These are phyloP conservation scores for Coriaria nepalensis DNA, from an alignment of 306 rosid genomes.

Conservation along the genomic window DNA sequence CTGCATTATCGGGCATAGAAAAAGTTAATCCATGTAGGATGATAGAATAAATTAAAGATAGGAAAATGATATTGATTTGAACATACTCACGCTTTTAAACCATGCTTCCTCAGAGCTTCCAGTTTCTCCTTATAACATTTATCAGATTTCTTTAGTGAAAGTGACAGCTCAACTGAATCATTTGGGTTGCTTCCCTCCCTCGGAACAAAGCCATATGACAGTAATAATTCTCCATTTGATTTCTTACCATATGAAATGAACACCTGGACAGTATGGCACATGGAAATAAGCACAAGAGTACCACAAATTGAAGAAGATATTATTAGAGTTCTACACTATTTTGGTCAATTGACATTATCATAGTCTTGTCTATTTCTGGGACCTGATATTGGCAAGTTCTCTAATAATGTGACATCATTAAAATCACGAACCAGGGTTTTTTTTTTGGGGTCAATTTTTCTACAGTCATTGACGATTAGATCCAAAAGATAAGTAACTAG, in stretches of 20 bases:
- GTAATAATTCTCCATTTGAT: constrained; percentile 83
- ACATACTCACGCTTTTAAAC: constrained; percentile 52
- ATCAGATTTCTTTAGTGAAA: constrained; percentile 65
- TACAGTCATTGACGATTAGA: neutral
- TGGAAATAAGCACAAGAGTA: constrained; percentile 12
- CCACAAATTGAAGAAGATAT: neutral
- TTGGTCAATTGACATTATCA: no score
- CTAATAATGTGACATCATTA: neutral
- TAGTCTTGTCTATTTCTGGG: no score
- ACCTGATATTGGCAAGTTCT: neutral
- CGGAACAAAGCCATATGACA: constrained; percentile 91
- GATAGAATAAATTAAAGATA: neutral
- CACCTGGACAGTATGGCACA: constrained; percentile 36
- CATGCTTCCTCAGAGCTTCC: constrained; percentile 53
- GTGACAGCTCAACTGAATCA: constrained; percentile 75
- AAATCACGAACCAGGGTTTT: no score
- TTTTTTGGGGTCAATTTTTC: neutral
- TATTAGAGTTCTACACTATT: no score
- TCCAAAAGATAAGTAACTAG: no score
- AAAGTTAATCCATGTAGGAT: no score
- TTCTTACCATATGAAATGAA: constrained; percentile 90
- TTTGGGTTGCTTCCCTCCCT: constrained; percentile 83
- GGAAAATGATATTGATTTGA: neutral
- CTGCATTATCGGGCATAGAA: neutral
- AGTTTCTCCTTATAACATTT: constrained; percentile 55